Evolutionary conservation across 257 asterid species (phyloP), one percentile per base, ranked within the genome.

Genomic region (Nicotiana knightiana): DNA sequence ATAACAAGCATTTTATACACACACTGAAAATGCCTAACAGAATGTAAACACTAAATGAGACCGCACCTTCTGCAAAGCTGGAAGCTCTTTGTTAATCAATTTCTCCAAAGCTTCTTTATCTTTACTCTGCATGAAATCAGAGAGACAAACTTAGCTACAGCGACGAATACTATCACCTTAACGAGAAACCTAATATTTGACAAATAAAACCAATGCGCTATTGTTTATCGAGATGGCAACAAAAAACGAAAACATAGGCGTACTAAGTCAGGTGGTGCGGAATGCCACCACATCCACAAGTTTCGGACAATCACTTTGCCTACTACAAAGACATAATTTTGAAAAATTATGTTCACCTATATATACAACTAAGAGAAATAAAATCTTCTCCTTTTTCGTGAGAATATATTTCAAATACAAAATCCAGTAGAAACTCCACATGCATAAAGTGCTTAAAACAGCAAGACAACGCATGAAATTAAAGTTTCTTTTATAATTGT

Each of bases 21-120:
- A 24, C 13, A 80, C 26, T 57, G 70, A 24, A 64, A 64, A 30
- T 24, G 35, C 24, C 51, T 28, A 71, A 59, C 3, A 48, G 67
- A 73, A 46, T 71, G 55, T 59, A 26, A 68, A 16, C 57, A 66
- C 7, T 32, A 12, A 46, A 24, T 24, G 18, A 30, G 21, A 17
- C 35, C 5, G 59, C 87, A 92, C 97, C 97, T 90, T 85, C 82
- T 83, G 81, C 12, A 88, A 70, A 75, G 86, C 81, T 83, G 85
- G 82, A 65, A 80, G 71, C 37, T 79, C 86, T 67, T 85, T 89
- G 63, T 63, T 63, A 18, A 89, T 46, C 81, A 89, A 82, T 85
- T 89, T 87, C 88, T 82, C 89, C 68, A 95, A 66, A 59, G 91
- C 86, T 59, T 91, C 95, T 85, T 92, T 95, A 83, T 95, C 98